Evolutionary conservation across 1,139 yeast species (phyloP).

Genomic region (Lodderomyces jiufengensis): DNA sequence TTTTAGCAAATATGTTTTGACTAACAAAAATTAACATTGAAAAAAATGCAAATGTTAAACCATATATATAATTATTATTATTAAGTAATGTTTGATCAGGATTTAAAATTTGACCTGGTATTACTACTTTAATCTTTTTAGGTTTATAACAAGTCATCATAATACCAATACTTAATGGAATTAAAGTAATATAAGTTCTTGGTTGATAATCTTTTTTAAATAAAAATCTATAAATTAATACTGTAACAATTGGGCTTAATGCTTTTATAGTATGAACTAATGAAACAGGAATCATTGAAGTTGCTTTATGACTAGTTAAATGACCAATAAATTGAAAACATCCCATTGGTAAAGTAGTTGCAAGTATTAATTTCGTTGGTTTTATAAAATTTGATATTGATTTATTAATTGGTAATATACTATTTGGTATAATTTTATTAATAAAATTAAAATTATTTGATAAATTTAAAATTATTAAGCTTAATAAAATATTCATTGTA

Average conservation of each 20-base stretch:
- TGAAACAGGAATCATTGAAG: conserved; percentile 83
- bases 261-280: conserved; percentile 91
- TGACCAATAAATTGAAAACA: conserved; percentile 89
- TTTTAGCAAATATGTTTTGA: conserved; percentile 89
- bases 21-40: conserved; percentile 86
- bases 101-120: neutral
- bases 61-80: conserved; percentile 39
- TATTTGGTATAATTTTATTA: conserved; percentile 46
- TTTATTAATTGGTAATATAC: conserved; percentile 46
- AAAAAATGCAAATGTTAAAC: conserved; percentile 69
- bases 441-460: conserved; percentile 9
- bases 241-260: conserved; percentile 82
- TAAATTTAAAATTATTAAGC: conserved; percentile 30
- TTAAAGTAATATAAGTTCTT: conserved; percentile 71
- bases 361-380: conserved; percentile 53
- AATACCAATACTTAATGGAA: conserved; percentile 79
- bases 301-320: conserved; percentile 83
- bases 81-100: neutral
- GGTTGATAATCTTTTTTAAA: conserved; percentile 54
- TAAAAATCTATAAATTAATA: conserved; percentile 65
- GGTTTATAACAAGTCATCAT: conserved; percentile 73
- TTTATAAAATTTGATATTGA: conserved; percentile 34
- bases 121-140: neutral
- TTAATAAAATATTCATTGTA: conserved; percentile 56
- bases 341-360: conserved; percentile 88